phyloP scores from a whole-genome alignment of 139 green algal genomes.

The Chlorella sp. region DNA sequence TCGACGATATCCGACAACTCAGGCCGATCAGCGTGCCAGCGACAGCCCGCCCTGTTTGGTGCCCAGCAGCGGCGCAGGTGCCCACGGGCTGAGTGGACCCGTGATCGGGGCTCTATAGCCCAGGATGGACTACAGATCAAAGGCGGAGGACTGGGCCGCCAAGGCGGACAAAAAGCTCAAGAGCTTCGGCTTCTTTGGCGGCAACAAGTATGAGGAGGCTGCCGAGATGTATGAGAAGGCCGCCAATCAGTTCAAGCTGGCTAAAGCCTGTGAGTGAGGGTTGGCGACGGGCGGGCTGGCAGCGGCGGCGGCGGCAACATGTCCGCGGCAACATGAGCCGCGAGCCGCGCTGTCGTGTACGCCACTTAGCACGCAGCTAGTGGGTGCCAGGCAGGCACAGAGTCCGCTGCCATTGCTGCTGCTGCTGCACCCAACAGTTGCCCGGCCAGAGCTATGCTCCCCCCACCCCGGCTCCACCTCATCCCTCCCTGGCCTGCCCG shows the following conservation, averaged over 20 bases:
- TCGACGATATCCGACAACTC: no score
- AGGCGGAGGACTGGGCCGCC: constrained; percentile 51
- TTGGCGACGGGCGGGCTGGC: background rate
- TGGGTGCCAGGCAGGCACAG: background rate
- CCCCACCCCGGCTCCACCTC: background rate
- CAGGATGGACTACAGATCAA: constrained; percentile 34
- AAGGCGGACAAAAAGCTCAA: constrained; percentile 94
- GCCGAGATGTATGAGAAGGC: constrained; percentile 93
- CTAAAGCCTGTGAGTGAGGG: constrained; percentile 74
- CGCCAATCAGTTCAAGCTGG: constrained; percentile 96
- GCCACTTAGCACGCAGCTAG: background rate
- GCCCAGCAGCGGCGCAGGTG: no score
- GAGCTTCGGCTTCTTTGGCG: constrained; percentile 80
- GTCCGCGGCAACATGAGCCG: background rate
- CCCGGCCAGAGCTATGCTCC: no score
- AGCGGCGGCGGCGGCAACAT: background rate
- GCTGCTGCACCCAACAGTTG: background rate
- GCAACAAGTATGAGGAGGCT: constrained; percentile 94
- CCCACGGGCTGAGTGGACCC: no score
- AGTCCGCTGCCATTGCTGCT: background rate
- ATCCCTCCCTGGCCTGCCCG: background rate
- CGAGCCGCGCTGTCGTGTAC: background rate
- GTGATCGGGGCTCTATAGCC: no score
- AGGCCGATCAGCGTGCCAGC: no score
- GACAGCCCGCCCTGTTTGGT: no score